These are phyloP conservation scores for Plantago major DNA, from an alignment of 257 asterid species.

Conservation along the genomic window DNA sequence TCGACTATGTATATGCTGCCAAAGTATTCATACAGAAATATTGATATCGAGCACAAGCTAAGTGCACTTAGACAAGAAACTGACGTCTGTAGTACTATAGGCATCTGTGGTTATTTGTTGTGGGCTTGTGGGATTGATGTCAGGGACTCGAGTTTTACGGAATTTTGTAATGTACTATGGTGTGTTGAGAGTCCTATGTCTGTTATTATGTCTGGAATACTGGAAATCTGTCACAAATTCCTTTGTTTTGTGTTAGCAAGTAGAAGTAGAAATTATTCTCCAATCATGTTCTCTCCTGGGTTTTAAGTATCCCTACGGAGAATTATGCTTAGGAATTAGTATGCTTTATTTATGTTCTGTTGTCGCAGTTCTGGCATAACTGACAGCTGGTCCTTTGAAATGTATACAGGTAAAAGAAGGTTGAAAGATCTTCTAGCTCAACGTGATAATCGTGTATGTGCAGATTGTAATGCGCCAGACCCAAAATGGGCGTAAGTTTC, in stretches of 20 bases:
- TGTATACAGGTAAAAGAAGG: slow-evolving; percentile 63
- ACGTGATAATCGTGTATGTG: slow-evolving; percentile 76
- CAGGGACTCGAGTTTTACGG: neutral
- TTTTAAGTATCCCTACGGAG: too few relatives aligned
- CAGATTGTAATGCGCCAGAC: slow-evolving; percentile 94
- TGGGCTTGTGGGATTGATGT: neutral
- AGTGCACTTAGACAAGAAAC: neutral
- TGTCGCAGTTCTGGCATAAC: slow-evolving; percentile 7
- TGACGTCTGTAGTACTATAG: neutral
- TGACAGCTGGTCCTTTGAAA: slow-evolving; percentile 5
- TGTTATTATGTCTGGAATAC: neutral
- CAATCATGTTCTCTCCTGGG: too few relatives aligned
- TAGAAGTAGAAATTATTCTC: too few relatives aligned
- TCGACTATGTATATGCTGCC: neutral
- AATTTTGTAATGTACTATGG: neutral
- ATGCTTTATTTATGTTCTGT: slow-evolving; percentile 16
- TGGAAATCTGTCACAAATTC: too few relatives aligned
- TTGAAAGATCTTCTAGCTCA: slow-evolving; percentile 77
- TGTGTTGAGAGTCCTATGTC: neutral
- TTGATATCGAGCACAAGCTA: neutral
- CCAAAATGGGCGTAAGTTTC: slow-evolving; percentile 99
- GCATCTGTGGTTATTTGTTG: too few relatives aligned
- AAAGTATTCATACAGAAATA: neutral
- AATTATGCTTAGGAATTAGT: too few relatives aligned
- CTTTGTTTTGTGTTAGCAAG: too few relatives aligned